These are phyloP conservation scores for Xylariaceae sp. DNA, from an alignment of 2,329 filamentous ascomycete species.

Conservation along the genomic window DNA sequence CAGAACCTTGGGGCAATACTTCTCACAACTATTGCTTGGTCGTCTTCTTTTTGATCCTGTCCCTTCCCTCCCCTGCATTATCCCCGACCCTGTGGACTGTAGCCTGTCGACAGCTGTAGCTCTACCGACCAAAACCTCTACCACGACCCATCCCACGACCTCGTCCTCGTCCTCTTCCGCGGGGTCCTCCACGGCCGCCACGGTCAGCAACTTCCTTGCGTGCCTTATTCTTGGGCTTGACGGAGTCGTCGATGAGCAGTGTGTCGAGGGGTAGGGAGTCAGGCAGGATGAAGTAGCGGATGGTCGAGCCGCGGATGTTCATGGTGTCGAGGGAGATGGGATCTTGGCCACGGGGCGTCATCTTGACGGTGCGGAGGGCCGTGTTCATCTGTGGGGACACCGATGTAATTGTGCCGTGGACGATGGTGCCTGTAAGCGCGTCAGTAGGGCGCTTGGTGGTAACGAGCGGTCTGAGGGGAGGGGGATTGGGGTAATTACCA, in stretches of 20 bases:
- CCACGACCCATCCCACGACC: slow-evolving; percentile 52
- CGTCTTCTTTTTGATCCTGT: slow-evolving; percentile 1
- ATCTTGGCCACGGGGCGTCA: slow-evolving; percentile 86
- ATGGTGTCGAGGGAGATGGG: slow-evolving; percentile 88
- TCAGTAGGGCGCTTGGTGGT: neutral
- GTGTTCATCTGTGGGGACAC: slow-evolving; percentile 99
- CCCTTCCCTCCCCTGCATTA: neutral
- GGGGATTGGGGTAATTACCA: slow-evolving; percentile 55
- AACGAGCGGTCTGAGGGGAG: neutral
- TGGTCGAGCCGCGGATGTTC: slow-evolving; percentile 93
- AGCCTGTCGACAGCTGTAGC: neutral
- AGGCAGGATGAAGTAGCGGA: slow-evolving; percentile 94
- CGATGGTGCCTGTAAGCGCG: slow-evolving; percentile 72
- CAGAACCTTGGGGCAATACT: neutral
- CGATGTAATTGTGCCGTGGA: slow-evolving; percentile 94
- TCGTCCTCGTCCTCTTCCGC: slow-evolving; percentile 53
- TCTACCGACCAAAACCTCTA: slow-evolving; percentile 24
- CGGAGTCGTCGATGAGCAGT: slow-evolving; percentile 90
- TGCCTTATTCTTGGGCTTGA: slow-evolving; percentile 99
- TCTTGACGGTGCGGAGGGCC: slow-evolving; percentile 90
- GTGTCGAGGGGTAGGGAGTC: slow-evolving; percentile 95
- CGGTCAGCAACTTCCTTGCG: slow-evolving; percentile 77
- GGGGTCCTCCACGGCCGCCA: slow-evolving; percentile 50
- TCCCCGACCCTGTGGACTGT: neutral
- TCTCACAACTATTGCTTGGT: neutral